Evolutionary conservation across 108 stramenopile genomes (phyloP).

Genomic region (Licmophora abbreviata): DNA sequence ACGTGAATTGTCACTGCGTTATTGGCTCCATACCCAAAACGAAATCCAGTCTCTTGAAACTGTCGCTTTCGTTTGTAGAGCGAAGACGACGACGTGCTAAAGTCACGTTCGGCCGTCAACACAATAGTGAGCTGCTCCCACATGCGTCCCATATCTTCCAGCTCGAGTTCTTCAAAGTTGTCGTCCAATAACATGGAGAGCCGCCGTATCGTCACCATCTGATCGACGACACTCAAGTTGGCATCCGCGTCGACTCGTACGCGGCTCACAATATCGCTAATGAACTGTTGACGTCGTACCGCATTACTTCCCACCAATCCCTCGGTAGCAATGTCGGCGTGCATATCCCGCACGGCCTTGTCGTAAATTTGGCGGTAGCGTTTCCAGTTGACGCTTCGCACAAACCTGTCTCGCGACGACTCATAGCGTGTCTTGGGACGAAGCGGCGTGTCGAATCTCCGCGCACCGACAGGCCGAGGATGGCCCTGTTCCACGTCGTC

Average conservation of each 20-base stretch:
- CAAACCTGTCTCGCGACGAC: slow-evolving; percentile 23
- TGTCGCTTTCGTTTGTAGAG: slow-evolving; percentile 39
- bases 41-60: slow-evolving; percentile 43
- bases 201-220: slow-evolving; percentile 72
- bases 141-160: slow-evolving; percentile 69
- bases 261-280: slow-evolving; percentile 27
- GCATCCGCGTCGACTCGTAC: slow-evolving; percentile 18
- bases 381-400: slow-evolving; percentile 27
- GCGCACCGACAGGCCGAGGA: no score
- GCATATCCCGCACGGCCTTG: slow-evolving; percentile 29
- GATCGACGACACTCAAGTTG: slow-evolving; percentile 23
- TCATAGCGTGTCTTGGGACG: slow-evolving; percentile 31
- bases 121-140: slow-evolving; percentile 67
- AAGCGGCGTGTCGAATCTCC: neutral
- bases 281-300: slow-evolving; percentile 11
- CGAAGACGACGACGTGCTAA: slow-evolving; percentile 38
- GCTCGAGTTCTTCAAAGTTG: slow-evolving; percentile 58
- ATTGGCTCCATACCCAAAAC: slow-evolving; percentile 62
- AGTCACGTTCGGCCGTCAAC: slow-evolving; percentile 41
- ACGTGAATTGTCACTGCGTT: slow-evolving; percentile 52
- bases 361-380: slow-evolving; percentile 25
- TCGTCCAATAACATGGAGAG: slow-evolving; percentile 66
- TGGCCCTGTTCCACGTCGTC: neutral
- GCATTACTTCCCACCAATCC: slow-evolving; percentile 25
- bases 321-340: slow-evolving; percentile 28